Percentiles rank a stretch among this genome's conserved stretches.
phyloP scores from a whole-genome alignment of 2,329 filamentous ascomycete species.

The Alternaria arbusti region DNA sequence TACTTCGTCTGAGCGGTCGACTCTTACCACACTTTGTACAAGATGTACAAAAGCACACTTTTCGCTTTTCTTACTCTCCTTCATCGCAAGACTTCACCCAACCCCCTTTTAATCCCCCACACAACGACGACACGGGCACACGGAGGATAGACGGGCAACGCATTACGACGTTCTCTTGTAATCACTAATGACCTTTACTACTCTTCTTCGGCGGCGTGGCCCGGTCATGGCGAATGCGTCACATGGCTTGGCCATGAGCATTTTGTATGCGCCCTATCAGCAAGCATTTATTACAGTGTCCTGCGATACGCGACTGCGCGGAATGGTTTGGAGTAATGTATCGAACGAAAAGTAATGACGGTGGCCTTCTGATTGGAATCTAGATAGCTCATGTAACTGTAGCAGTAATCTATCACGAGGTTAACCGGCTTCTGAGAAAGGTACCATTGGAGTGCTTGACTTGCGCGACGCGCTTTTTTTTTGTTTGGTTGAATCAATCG shows the following conservation, averaged over 20 bases:
- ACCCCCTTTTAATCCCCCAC: not conserved
- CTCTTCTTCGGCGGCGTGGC: not conserved
- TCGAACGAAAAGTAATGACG: not conserved
- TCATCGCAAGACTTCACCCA: not conserved
- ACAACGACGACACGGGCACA: not conserved
- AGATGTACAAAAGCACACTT: not conserved
- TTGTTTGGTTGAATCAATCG: not conserved
- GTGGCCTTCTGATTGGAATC: not conserved
- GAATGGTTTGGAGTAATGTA: not conserved
- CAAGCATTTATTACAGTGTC: not conserved
- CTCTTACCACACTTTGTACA: not conserved
- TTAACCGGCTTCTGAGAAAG: not conserved
- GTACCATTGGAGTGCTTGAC: not conserved
- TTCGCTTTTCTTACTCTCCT: not conserved
- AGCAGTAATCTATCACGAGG: not conserved
- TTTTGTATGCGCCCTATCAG: not conserved
- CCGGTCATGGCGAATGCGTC: not conserved
- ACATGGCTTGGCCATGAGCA: not conserved
- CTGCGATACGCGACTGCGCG: not conserved
- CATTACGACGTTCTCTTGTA: not conserved
- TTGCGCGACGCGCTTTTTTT: not conserved
- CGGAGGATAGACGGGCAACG: not conserved
- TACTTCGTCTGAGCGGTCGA: slow-evolving; percentile 21
- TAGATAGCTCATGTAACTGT: not conserved
- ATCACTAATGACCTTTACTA: not conserved